Evolutionary conservation across 495 filamentous ascomycete genomes (phyloP).

Genomic region (Xylaria palmicola): DNA sequence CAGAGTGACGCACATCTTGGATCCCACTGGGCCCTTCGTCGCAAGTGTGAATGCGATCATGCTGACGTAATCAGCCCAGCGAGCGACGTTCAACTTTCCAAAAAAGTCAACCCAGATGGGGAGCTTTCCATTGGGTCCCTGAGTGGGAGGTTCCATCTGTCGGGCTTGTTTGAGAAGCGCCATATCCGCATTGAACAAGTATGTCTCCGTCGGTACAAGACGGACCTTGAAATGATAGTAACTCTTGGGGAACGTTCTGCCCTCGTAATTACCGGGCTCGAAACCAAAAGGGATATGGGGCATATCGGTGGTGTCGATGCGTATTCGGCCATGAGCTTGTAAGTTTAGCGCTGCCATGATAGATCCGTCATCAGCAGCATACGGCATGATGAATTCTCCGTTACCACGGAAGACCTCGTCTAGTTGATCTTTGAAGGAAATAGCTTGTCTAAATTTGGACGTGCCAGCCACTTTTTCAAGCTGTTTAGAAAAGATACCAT

Average conservation of each 20-base stretch:
- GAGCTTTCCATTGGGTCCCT: constrained; percentile 42
- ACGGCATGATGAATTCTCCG: constrained; percentile 36
- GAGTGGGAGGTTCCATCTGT: constrained; percentile 28
- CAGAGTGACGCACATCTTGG: constrained; percentile 50
- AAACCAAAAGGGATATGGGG: constrained; percentile 72
- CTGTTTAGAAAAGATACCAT: constrained; percentile 52
- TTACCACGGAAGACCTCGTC: constrained; percentile 52
- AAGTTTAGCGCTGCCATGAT: constrained; percentile 71
- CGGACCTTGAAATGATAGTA: constrained; percentile 62
- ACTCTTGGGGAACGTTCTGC: constrained; percentile 64
- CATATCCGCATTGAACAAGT: constrained; percentile 59
- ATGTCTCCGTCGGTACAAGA: constrained; percentile 55
- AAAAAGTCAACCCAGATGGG: constrained; percentile 84
- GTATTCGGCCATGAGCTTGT: constrained; percentile 57
- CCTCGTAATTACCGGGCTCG: constrained; percentile 68
- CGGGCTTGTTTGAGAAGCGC: constrained; percentile 38
- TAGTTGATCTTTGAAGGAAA: constrained; percentile 57
- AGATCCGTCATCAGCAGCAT: constrained; percentile 60
- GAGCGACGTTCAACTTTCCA: constrained; percentile 53
- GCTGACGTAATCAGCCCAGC: constrained; percentile 66
- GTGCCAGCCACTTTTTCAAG: constrained; percentile 49
- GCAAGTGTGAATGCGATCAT: constrained; percentile 60
- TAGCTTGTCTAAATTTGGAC: constrained; percentile 52
- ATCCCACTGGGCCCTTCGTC: constrained; percentile 56
- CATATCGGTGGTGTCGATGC: constrained; percentile 53